Conservation (phyloP, 768 basidiomycete genomes). For the Leccinum subgranulosum region DNA sequence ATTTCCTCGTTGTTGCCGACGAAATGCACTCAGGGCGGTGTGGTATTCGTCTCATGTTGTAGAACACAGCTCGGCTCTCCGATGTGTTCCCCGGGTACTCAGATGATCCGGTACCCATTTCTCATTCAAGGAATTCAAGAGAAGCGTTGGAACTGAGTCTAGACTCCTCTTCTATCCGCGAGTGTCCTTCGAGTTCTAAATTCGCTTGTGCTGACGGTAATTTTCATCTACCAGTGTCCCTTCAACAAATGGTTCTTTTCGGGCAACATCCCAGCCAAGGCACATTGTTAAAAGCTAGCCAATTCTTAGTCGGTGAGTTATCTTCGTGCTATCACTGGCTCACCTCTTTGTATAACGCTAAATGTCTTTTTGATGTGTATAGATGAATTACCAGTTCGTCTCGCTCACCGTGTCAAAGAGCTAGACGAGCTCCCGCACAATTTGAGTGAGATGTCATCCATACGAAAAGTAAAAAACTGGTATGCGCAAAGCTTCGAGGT, state of each 20-base stretch:
- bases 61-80: not conserved
- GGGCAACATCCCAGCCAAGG: conserved; percentile 96
- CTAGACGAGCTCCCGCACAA: conserved; percentile 92
- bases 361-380: not conserved
- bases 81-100: not conserved
- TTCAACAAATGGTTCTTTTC: conserved; percentile 97
- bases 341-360: not conserved
- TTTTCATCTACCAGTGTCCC: conserved; percentile 62
- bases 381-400: conserved; percentile 93
- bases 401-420: conserved; percentile 95
- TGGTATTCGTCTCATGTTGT: not conserved
- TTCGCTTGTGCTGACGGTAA: conserved; percentile 8
- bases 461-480: conserved; percentile 96
- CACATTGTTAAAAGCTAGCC: conserved; percentile 87
- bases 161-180: not conserved
- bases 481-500: conserved; percentile 99
- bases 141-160: not conserved
- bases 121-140: not conserved
- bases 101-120: not conserved
- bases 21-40: not conserved
- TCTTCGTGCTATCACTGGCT: not conserved
- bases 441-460: conserved; percentile 86
- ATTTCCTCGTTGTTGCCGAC: too few relatives aligned
- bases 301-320: conserved; percentile 73
- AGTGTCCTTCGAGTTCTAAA: not conserved